Base-by-base conservation (phyloP, 441 rosid species). In the Adansonia rubrostipa region DNA sequence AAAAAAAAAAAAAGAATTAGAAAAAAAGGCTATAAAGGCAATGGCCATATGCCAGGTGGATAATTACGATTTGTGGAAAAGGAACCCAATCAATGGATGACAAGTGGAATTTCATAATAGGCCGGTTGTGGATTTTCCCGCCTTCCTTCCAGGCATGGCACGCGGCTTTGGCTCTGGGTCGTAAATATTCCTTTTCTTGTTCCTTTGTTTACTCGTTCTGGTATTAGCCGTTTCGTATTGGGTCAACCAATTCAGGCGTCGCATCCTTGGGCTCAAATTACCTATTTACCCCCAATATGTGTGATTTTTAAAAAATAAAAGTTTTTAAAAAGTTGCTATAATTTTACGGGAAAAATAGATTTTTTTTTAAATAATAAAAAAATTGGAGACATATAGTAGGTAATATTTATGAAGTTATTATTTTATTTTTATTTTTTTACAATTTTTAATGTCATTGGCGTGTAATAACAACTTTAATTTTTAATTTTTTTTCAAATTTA, bases 31-130 rank as follows among this genome's bases (percentile, higher is more conserved):
- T 33, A 3, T 3, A 33, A 33, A 15, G n/a, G 5, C 9, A 54
- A 69, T 62, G 4, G 1, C 0, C 36, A 33, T 33, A 33, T 0
- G 74, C 82, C 75, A 76, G 20, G 71, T 76, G 82, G 42, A 67
- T 70, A 73, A 66, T 14, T 0, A 3, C 0, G 40, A 33, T 73
- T 1, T 0, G 11, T 4, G 10, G 1, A 2, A 13, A 9, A 3
- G 9, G 0, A n/a, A 24, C 2, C 10, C 8, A 1, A 9, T 19
- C 2, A 3, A 3, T 1, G 10, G 1, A 5, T 0, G 3, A 72
- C 15, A 77, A 9, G 56, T 77, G 80, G 40, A 73, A 10, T 10
- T 0, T 44, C 0, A 4, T 28, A 7, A 54, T 13, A 56, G 33
- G 74, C 5, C 45, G 0, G 17, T 19, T 4, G 0, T 1, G 4